Conservation (phyloP, 352 stramenopile species). For the Phytopythium oedochilum region DNA sequence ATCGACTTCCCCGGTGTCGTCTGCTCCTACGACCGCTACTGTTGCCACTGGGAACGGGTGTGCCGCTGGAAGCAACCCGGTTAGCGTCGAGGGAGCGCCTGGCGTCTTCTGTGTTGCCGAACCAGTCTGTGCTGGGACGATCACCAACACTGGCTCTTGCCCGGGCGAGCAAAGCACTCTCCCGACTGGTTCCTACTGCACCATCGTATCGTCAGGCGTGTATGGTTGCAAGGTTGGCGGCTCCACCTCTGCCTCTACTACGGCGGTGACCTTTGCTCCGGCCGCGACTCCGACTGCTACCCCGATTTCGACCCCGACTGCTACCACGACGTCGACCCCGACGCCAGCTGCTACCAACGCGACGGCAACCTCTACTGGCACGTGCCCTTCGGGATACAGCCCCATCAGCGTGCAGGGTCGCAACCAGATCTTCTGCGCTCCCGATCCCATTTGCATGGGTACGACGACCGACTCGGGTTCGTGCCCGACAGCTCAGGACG, state of each 20-base stretch:
- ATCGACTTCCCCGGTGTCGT: neutral
- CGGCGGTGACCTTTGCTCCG: neutral
- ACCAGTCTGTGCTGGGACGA: slow-evolving; percentile 2
- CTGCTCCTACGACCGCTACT: neutral
- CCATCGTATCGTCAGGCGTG: neutral
- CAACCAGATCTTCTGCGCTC: slow-evolving; percentile 15
- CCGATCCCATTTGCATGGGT: slow-evolving; percentile 11
- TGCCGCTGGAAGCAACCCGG: slow-evolving; percentile 16
- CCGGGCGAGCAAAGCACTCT: slow-evolving; percentile 2
- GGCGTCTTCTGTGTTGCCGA: slow-evolving; percentile 5
- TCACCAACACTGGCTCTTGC: neutral
- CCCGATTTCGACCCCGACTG: neutral
- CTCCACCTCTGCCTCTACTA: neutral
- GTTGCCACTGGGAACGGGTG: slow-evolving; percentile 4
- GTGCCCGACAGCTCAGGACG: slow-evolving; percentile 10
- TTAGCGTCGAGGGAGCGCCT: slow-evolving; percentile 4
- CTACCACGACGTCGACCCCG: neutral
- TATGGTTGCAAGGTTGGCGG: slow-evolving; percentile 6
- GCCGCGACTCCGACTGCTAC: neutral
- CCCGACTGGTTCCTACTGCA: slow-evolving; percentile 5
- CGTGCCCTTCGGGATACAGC: slow-evolving; percentile 9
- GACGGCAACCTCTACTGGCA: neutral
- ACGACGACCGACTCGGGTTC: slow-evolving; percentile 5
- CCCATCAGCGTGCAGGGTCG: slow-evolving; percentile 21
- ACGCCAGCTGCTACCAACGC: neutral